These are phyloP conservation scores for Cucumis hystrix DNA, from an alignment of 306 rosid species.

Conservation along the genomic window DNA sequence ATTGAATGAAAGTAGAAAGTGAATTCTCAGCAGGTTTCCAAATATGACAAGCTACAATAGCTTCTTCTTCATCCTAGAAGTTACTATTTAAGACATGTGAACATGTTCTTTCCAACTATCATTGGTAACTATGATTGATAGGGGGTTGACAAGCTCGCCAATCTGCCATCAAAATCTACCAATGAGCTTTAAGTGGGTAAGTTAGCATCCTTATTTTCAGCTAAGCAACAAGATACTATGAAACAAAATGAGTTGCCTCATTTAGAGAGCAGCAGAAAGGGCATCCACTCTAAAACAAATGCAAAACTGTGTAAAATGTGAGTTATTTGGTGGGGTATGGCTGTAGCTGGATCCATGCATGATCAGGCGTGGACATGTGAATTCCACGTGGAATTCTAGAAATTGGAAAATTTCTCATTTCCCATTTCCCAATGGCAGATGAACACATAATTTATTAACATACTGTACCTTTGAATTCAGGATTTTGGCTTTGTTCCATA, in stretches of 20 bases:
- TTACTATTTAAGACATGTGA: slow-evolving; percentile 1
- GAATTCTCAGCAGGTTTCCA: slow-evolving; percentile 3
- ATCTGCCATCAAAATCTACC: slow-evolving; percentile 18
- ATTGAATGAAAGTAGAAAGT: background rate
- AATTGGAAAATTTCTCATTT: background rate
- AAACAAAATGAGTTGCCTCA: slow-evolving; percentile 19
- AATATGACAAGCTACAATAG: slow-evolving; percentile 3
- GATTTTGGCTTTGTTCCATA: background rate
- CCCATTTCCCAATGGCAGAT: background rate
- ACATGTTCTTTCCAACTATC: slow-evolving; percentile 15
- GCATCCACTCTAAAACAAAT: slow-evolving; percentile 29
- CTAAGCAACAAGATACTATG: slow-evolving; percentile 26
- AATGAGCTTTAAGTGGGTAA: slow-evolving; percentile 5
- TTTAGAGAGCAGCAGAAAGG: slow-evolving; percentile 2
- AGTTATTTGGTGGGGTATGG: slow-evolving; percentile 16
- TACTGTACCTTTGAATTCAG: background rate
- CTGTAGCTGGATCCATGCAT: slow-evolving; percentile 18
- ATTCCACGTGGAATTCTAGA: slow-evolving; percentile 20
- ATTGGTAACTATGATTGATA: background rate
- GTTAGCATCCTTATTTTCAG: slow-evolving; percentile 49
- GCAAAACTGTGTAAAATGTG: slow-evolving; percentile 14
- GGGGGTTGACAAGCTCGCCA: slow-evolving; percentile 17
- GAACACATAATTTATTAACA: background rate
- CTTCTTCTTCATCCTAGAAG: slow-evolving; percentile 4
- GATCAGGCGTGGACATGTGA: slow-evolving; percentile 31